These are phyloP conservation scores for Combretum micranthum DNA, from an alignment of 345 rosid species.

Conservation along the genomic window DNA sequence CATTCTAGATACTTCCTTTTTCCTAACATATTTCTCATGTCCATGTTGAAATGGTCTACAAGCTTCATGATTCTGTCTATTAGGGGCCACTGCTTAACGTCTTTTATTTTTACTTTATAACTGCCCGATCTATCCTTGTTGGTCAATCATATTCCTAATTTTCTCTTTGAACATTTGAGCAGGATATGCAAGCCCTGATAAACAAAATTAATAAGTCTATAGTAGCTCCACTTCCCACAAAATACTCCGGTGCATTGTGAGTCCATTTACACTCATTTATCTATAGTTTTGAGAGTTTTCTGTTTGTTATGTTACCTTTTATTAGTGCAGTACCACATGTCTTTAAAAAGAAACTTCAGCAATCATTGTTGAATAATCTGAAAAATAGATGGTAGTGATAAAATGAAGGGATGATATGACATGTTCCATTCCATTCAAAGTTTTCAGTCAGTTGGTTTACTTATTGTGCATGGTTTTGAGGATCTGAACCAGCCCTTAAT, in stretches of 20 bases:
- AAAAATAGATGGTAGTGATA: too few species aligned
- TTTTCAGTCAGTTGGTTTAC: constrained; percentile 3
- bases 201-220: constrained; percentile 95
- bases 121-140: not conserved
- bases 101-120: too few species aligned
- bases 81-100: too few species aligned
- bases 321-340: too few species aligned
- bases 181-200: constrained; percentile 99
- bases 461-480: constrained; percentile 1
- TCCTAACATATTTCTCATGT: constrained; percentile 2
- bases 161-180: constrained; percentile 16
- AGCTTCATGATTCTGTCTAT: too few species aligned
- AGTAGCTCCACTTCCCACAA: constrained; percentile 97
- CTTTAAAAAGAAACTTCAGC: too few species aligned
- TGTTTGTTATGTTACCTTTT: too few species aligned
- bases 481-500: constrained; percentile 14
- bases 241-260: constrained; percentile 95
- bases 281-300: too few species aligned
- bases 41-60: not conserved
- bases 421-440: too few species aligned
- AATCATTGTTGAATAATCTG: too few species aligned
- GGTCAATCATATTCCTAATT: not conserved
- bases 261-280: constrained; percentile 8
- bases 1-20: constrained; percentile 1
- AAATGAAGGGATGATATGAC: too few species aligned